Evolutionary conservation across 805 yeast species (phyloP).

Genomic region (Starmerella lactis-condensi): DNA sequence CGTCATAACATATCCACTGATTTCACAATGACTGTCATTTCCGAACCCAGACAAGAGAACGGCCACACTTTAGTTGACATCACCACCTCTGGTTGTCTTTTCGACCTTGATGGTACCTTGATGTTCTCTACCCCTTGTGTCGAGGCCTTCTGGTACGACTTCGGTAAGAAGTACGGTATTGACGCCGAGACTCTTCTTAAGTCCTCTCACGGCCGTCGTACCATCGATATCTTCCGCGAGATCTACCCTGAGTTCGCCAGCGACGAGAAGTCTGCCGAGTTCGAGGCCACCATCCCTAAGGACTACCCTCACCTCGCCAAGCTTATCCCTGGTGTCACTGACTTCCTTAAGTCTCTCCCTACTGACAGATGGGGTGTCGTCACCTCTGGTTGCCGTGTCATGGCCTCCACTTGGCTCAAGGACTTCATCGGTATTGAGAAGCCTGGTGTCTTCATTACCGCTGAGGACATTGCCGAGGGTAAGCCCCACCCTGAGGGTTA

Average conservation of each 20-base stretch:
- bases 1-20: too few species aligned
- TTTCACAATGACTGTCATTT: slow-evolving; percentile 10
- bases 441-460: slow-evolving; percentile 67
- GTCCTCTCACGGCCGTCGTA: slow-evolving; percentile 68
- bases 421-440: slow-evolving; percentile 37
- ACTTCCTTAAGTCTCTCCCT: slow-evolving; percentile 27
- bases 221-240: slow-evolving; percentile 54
- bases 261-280: slow-evolving; percentile 41
- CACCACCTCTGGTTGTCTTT: slow-evolving; percentile 34
- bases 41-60: slow-evolving; percentile 7
- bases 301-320: slow-evolving; percentile 54
- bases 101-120: slow-evolving; percentile 77
- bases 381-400: slow-evolving; percentile 59
- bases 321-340: slow-evolving; percentile 60
- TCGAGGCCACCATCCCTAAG: slow-evolving; percentile 54
- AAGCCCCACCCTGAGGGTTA: slow-evolving; percentile 82
- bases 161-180: slow-evolving; percentile 49
- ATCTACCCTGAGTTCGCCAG: slow-evolving; percentile 61
- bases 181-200: slow-evolving; percentile 53
- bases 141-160: slow-evolving; percentile 63
- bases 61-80: slow-evolving; percentile 13
- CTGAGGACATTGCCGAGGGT: slow-evolving; percentile 60
- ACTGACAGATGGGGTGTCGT: slow-evolving; percentile 61
- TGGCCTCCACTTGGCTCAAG: slow-evolving; percentile 65
- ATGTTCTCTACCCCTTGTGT: slow-evolving; percentile 70